Evolutionary conservation across 148 eudicot genomes (phyloP).

Genomic region (Rhododendron molle): DNA sequence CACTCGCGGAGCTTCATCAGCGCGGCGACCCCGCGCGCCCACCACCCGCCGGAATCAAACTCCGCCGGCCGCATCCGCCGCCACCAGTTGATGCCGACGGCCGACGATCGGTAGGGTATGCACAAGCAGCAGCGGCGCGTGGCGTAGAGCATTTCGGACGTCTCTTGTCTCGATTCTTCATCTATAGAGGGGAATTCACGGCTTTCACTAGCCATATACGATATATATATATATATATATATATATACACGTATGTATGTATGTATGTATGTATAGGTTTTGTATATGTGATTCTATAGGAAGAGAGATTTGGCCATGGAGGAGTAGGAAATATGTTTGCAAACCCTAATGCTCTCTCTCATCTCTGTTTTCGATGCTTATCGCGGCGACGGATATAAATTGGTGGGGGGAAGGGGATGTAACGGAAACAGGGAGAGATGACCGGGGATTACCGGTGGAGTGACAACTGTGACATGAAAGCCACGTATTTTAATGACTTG

Average conservation of each 20-base stretch:
- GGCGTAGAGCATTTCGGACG: slow-evolving; percentile 4
- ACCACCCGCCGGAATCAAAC: slow-evolving; percentile 16
- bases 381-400: background rate
- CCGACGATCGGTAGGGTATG: slow-evolving; percentile 10
- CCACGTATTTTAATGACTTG: background rate
- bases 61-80: slow-evolving; percentile 5
- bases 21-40: slow-evolving; percentile 50
- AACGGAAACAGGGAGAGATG: slow-evolving; percentile 10
- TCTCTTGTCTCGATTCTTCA: slow-evolving; percentile 10
- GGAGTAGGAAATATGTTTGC: slow-evolving; percentile 20
- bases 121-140: slow-evolving; percentile 27
- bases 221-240: background rate
- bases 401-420: background rate
- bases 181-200: slow-evolving; percentile 6
- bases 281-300: background rate
- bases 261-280: background rate
- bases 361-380: background rate
- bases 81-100: slow-evolving; percentile 6
- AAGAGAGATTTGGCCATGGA: slow-evolving; percentile 2
- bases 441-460: slow-evolving; percentile 5
- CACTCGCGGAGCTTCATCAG: slow-evolving; percentile 67
- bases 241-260: background rate
- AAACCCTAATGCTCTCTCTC: background rate
- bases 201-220: background rate
- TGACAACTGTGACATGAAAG: background rate